Base-by-base conservation (phyloP, 192 early-diverging fungal species). In the Gaertneriomyces sp. region DNA sequence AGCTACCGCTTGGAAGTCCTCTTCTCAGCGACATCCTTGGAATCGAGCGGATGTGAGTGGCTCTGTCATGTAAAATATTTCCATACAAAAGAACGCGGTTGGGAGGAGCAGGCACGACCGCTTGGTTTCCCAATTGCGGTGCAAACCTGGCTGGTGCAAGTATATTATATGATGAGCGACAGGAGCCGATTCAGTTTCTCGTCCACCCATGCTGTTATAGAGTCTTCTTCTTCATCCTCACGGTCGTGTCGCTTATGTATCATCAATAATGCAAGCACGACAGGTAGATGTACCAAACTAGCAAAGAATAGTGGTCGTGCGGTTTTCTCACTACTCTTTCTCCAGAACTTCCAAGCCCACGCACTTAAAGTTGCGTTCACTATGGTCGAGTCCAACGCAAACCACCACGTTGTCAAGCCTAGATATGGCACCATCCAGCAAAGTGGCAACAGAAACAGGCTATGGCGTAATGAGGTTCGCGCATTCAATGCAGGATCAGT, bases 221-320 rank as follows among this genome's bases (percentile, higher is more conserved):
- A 50, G 4, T 54, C 63, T 8, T 47, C 41, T n/a, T 66, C 64
- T 66, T 54, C 59, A 17, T 81, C 75, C 19, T 73, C 60, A 42
- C 11, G 61, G 19, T 53, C 61, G 43, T 63, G 49, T 33, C 59
- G 67, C 78, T 98, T 96, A 74, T 97, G 95, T 12, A 89, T 59
- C 85, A 98, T 91, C 80, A 98, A 84, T 49, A 97, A 78, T 3
- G 82, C 90, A 43, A 98, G 66, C 40, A 94, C 65, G 3, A 96
- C 71, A 0, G 94, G 94, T 66, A 98, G 70, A 68, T 98, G 92
- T 14, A 92, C 81, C 58, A 98, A 68, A 72, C 90, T 93, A 42
- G 83, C 86, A 78, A 98, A 98, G 71, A 98, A 97, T 55, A 96
- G 73, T 44, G 88, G 81, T 12, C 94, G 74, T n/a, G 92, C 93